Percentiles rank a stretch among this genome's conserved stretches.
These are phyloP conservation scores for Pseudocercospora crystallina DNA, from an alignment of 2,329 filamentous ascomycete species.

Conservation along the genomic window DNA sequence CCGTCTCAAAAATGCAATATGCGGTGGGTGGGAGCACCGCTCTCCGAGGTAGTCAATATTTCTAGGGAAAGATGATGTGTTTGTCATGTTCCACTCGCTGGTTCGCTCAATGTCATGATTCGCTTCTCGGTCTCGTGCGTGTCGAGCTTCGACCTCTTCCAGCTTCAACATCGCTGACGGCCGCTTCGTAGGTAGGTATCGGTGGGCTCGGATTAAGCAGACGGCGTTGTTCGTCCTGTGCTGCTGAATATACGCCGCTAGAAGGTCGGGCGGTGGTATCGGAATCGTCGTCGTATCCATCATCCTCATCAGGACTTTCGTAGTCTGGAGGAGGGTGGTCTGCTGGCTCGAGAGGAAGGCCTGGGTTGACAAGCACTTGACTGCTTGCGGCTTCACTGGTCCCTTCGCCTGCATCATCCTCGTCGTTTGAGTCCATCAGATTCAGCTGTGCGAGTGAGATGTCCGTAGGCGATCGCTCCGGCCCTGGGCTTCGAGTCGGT, in stretches of 20 bases:
- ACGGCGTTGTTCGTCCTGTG: constrained; percentile 12
- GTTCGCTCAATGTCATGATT: constrained; percentile 14
- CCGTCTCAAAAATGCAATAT: no score
- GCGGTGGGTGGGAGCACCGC: no score
- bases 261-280: constrained; percentile 28
- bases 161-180: constrained; percentile 47
- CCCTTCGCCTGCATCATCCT: constrained; percentile 36
- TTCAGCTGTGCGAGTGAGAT: constrained; percentile 89
- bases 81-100: no score
- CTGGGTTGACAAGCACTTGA: constrained; percentile 26
- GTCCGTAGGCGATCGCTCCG: constrained; percentile 86
- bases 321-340: constrained; percentile 49
- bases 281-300: constrained; percentile 19
- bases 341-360: constrained; percentile 33
- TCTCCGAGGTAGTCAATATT: no score
- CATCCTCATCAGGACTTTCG: constrained; percentile 42
- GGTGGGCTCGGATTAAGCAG: constrained; percentile 53
- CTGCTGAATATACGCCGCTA: constrained; percentile 16
- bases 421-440: constrained; percentile 57
- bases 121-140: constrained; percentile 17
- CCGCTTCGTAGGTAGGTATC: constrained; percentile 81
- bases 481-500: constrained; percentile 77
- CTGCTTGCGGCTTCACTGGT: constrained; percentile 24
- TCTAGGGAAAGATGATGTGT: no score
- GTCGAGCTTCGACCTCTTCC: constrained; percentile 31